Evolutionary conservation across 768 basidiomycete species (phyloP).

Genomic region (Tremella mesenterica): DNA sequence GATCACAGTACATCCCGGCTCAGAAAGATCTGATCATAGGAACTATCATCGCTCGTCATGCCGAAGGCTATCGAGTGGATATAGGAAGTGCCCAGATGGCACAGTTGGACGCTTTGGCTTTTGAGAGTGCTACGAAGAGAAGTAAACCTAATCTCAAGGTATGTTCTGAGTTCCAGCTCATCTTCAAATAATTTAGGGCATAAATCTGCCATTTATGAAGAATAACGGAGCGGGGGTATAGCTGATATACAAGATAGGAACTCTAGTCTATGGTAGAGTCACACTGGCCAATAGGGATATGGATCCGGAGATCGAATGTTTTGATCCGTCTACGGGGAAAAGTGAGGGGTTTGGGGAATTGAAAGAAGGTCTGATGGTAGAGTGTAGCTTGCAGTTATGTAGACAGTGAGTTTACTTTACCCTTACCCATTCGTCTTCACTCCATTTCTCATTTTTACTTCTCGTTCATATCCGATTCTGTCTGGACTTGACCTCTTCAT

Average conservation of each 20-base stretch:
- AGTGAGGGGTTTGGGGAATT: conserved; percentile 88
- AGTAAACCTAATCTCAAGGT: conserved; percentile 92
- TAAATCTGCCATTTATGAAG: not conserved
- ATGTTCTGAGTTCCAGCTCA: no score
- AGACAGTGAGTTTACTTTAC: conserved; percentile 57
- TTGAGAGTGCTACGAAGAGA: conserved; percentile 90
- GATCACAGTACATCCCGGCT: conserved; percentile 73
- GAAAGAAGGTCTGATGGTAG: conserved; percentile 73
- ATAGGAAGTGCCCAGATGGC: conserved; percentile 83
- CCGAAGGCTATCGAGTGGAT: conserved; percentile 88
- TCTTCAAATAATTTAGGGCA: not conserved
- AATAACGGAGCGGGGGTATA: not conserved
- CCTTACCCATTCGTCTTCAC: not conserved
- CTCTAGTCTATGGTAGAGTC: conserved; percentile 81
- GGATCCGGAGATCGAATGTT: conserved; percentile 96
- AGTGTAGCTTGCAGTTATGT: conserved; percentile 75
- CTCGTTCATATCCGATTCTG: conserved; percentile 6
- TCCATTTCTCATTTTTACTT: conserved; percentile 1
- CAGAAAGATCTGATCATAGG: conserved; percentile 84
- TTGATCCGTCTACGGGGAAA: conserved; percentile 85
- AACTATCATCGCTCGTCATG: conserved; percentile 63
- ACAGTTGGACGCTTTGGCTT: conserved; percentile 77
- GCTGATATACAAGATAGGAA: conserved; percentile 61
- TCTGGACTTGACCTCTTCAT: not conserved
- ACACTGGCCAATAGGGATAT: conserved; percentile 92